These are phyloP conservation scores for Salvia miltiorrhiza DNA, from an alignment of 257 asterid species.

Conservation along the genomic window DNA sequence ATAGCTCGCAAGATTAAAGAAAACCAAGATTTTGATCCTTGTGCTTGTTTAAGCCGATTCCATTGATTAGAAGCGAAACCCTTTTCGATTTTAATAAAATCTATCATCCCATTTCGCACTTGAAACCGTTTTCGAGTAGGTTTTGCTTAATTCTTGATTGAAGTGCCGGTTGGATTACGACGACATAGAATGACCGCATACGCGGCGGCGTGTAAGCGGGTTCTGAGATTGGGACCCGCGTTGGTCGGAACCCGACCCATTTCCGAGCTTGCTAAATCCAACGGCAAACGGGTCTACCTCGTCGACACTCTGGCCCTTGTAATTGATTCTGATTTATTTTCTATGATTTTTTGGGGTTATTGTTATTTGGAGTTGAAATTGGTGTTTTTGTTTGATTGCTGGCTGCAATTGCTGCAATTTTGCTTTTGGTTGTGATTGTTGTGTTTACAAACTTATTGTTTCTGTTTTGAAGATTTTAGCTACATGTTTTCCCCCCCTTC, in stretches of 20 bases:
- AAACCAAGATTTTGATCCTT: neutral
- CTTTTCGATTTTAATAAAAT: neutral
- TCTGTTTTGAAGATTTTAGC: neutral
- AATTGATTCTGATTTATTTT: constrained; percentile 4
- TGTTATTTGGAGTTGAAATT: neutral
- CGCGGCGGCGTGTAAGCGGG: constrained; percentile 49
- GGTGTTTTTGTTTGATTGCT: neutral
- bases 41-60: neutral
- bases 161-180: neutral
- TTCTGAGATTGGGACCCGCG: constrained; percentile 28
- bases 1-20: neutral
- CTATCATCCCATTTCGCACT: neutral
- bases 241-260: constrained; percentile 31
- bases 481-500: neutral
- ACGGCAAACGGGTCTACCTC: constrained; percentile 63
- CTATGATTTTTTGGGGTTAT: neutral
- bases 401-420: neutral
- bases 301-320: constrained; percentile 94
- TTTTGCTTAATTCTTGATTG: neutral
- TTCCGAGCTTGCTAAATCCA: constrained; percentile 47
- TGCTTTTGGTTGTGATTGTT: neutral
- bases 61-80: neutral
- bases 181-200: constrained; percentile 48
- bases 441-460: neutral
- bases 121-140: neutral